Evolutionary conservation across 371 early-diverging fungal species (phyloP).

Genomic region (Cokeromyces recurvatus): DNA sequence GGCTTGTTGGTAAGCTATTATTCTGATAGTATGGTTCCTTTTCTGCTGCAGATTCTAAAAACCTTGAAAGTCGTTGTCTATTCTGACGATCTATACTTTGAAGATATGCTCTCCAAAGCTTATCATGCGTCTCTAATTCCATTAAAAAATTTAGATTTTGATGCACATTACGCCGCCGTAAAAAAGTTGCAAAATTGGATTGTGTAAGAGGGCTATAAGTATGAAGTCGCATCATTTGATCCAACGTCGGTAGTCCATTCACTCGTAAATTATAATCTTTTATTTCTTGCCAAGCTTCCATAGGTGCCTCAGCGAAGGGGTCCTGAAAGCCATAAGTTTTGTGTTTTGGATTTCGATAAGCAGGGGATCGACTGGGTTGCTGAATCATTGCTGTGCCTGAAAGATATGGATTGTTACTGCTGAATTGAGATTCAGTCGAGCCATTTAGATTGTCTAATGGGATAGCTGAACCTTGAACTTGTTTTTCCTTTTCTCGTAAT

Average conservation of each 20-base stretch:
- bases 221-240: slow-evolving; percentile 41
- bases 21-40: slow-evolving; percentile 7
- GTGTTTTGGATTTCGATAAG: slow-evolving; percentile 19
- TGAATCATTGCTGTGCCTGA: slow-evolving; percentile 11
- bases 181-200: slow-evolving; percentile 34
- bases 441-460: slow-evolving; percentile 22
- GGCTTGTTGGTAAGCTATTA: not conserved
- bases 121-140: slow-evolving; percentile 44
- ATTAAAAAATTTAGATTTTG: slow-evolving; percentile 42
- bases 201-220: slow-evolving; percentile 38
- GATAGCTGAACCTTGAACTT: slow-evolving; percentile 18
- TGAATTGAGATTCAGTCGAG: slow-evolving; percentile 1
- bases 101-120: slow-evolving; percentile 40
- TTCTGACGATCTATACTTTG: slow-evolving; percentile 26
- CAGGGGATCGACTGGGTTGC: slow-evolving; percentile 8
- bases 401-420: slow-evolving; percentile 31
- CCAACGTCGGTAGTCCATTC: slow-evolving; percentile 47
- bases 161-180: slow-evolving; percentile 31
- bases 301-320: slow-evolving; percentile 42
- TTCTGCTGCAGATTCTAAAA: slow-evolving; percentile 26
- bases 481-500: slow-evolving; percentile 25
- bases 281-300: slow-evolving; percentile 50
- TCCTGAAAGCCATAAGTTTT: slow-evolving; percentile 38
- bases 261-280: slow-evolving; percentile 46
- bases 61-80: slow-evolving; percentile 31